These are phyloP conservation scores for Trichophyton equinum DNA, from an alignment of 2,329 filamentous ascomycete species.

Conservation along the genomic window DNA sequence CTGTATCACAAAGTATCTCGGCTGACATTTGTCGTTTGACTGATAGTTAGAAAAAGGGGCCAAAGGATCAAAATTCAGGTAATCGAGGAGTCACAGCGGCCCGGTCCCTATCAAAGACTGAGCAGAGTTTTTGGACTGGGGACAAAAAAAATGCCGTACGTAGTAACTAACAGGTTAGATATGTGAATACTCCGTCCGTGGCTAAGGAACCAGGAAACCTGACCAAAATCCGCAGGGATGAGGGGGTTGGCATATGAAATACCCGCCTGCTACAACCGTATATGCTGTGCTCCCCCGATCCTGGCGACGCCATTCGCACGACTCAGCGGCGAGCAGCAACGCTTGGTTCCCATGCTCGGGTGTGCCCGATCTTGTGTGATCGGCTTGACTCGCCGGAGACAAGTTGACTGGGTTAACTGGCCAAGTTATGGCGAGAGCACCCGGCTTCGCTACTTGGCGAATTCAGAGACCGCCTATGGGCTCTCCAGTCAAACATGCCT, in stretches of 20 bases:
- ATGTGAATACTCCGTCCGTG: background rate
- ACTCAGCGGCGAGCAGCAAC: background rate
- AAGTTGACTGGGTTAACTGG: too few relatives aligned
- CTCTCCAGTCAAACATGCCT: background rate
- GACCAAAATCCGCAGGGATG: background rate
- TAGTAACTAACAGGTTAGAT: background rate
- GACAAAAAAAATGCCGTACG: background rate
- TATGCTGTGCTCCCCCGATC: background rate
- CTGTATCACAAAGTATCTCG: background rate
- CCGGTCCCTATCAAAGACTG: background rate
- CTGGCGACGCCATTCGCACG: background rate
- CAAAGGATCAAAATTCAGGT: too few relatives aligned
- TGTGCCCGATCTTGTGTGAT: background rate
- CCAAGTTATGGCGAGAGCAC: background rate
- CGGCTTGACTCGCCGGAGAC: background rate
- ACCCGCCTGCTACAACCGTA: background rate
- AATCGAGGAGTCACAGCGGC: too few relatives aligned
- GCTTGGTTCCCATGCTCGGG: background rate
- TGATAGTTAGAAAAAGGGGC: background rate
- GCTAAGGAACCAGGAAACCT: background rate
- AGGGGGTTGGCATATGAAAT: background rate
- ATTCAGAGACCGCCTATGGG: too few relatives aligned
- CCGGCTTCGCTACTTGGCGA: background rate
- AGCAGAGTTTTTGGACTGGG: background rate
- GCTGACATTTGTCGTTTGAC: background rate